Evolutionary conservation across 495 filamentous ascomycete genomes (phyloP), one percentile per base, ranked within the genome.

Genomic region (Daldinia decipiens): DNA sequence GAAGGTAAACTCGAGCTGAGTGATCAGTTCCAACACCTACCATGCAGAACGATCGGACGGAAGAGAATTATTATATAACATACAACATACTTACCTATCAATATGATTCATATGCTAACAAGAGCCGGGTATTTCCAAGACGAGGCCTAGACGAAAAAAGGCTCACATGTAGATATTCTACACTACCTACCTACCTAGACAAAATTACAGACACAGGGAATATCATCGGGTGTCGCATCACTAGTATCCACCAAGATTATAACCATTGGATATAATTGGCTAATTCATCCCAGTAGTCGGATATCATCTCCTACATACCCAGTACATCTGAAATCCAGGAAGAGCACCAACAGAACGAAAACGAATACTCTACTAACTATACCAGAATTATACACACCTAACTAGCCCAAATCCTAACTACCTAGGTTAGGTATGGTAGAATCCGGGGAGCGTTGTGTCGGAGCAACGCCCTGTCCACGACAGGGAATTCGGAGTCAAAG

Each of bases 401-500:
- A 38, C 55, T 24, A 50, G 31, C 55, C 54, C 38, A 59, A 40
- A 36, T 45, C 58, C 39, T 12, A 50, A 45, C 21, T 27, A n/a
- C n/a, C n/a, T n/a, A n/a, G n/a, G n/a, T n/a, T n/a, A n/a, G n/a
- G n/a, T n/a, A 64, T 52, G 34, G 34, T 55, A 50, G 43, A 58
- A 27, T 50, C 56, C 51, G 45, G 38, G 63, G 40, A 54, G 27
- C n/a, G 26, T 57, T 54, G 57, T 62, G 56, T 68, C 65, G 65
- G 65, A 65, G 56, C 26, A 68, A 59, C 54, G 43, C 27, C 52
- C 43, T 69, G 54, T 69, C 70, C 61, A 50, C 57, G 70, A 73
- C 65, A 62, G 65, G 70, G 65, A 73, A 69, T 38, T 62, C 70
- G 70, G 70, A 73, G 65, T 62, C 65, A n/a, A n/a, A 12, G 62